These are phyloP conservation scores for Colletotrichum costaricense DNA, from an alignment of 2,329 filamentous ascomycete genomes.

Conservation along the genomic window DNA sequence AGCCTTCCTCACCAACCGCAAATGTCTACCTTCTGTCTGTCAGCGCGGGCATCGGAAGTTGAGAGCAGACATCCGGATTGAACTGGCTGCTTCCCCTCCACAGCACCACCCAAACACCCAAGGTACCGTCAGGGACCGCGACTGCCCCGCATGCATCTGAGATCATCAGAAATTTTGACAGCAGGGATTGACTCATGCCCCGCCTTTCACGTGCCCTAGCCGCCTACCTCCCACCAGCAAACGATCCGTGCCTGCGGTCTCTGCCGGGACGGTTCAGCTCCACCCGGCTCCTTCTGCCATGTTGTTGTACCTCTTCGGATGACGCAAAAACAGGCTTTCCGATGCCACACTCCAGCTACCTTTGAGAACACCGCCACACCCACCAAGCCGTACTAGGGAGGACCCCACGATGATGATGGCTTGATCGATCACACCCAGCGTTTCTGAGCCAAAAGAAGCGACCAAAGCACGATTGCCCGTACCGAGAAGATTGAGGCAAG, in stretches of 20 bases:
- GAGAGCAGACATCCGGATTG: not conserved
- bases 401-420: constrained; percentile 29
- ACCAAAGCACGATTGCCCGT: not conserved
- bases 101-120: not conserved
- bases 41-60: not conserved
- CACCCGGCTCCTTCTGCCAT: not conserved
- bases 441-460: not conserved
- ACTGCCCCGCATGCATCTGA: constrained; percentile 36
- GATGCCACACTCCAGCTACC: not conserved
- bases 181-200: constrained; percentile 32
- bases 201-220: constrained; percentile 33
- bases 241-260: constrained; percentile 17
- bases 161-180: constrained; percentile 35
- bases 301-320: not conserved
- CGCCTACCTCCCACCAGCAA: not conserved
- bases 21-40: not conserved
- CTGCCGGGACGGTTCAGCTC: not conserved
- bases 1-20: not conserved
- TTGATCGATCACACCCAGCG: constrained; percentile 20
- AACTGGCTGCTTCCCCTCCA: constrained; percentile 13
- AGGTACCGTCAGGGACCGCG: not conserved
- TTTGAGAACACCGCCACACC: not conserved
- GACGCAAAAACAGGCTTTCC: constrained; percentile 20
- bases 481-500: not conserved
- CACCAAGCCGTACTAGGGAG: not conserved